Evolutionary conservation across 2,329 filamentous ascomycete genomes (phyloP).

Genomic region (Davidsoniella virescens): DNA sequence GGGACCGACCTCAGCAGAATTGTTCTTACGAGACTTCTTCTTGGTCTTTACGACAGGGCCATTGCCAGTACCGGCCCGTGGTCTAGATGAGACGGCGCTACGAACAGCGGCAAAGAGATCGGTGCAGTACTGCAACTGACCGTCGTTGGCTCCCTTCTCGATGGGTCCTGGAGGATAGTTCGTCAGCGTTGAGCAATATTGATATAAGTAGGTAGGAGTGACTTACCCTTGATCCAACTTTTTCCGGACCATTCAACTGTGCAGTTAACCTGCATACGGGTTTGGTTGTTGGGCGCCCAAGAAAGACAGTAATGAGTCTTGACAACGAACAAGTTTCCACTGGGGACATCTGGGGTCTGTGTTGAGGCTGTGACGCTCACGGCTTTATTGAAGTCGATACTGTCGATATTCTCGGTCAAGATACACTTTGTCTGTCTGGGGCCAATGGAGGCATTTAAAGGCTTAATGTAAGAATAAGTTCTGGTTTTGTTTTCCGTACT

Average conservation of each 20-base stretch:
- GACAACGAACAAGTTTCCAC: constrained; percentile 74
- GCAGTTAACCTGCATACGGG: constrained; percentile 73
- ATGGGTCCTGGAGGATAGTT: constrained; percentile 54
- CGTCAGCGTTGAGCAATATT: constrained; percentile 6
- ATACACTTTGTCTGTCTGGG: constrained; percentile 92
- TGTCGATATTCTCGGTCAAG: constrained; percentile 69
- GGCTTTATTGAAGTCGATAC: constrained; percentile 71
- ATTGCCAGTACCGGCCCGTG: constrained; percentile 30
- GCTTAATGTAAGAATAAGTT: constrained; percentile 80
- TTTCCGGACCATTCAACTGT: constrained; percentile 93
- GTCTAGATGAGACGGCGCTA: constrained; percentile 51
- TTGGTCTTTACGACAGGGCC: constrained; percentile 38
- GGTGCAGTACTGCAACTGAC: constrained; percentile 68
- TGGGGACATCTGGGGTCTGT: constrained; percentile 88
- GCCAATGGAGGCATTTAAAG: constrained; percentile 66
- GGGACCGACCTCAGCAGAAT: constrained; percentile 25
- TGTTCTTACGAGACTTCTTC: constrained; percentile 43
- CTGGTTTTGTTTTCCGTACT: constrained; percentile 59
- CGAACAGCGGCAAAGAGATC: constrained; percentile 63
- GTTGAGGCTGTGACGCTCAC: constrained; percentile 70
- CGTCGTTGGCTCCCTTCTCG: constrained; percentile 86
- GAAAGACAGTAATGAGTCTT: constrained; percentile 92
- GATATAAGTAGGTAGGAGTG: not conserved
- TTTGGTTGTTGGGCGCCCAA: constrained; percentile 78
- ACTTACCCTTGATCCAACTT: constrained; percentile 86